Conservation (phyloP, 257 asterid species). For the Nicotiana noctiflora region DNA sequence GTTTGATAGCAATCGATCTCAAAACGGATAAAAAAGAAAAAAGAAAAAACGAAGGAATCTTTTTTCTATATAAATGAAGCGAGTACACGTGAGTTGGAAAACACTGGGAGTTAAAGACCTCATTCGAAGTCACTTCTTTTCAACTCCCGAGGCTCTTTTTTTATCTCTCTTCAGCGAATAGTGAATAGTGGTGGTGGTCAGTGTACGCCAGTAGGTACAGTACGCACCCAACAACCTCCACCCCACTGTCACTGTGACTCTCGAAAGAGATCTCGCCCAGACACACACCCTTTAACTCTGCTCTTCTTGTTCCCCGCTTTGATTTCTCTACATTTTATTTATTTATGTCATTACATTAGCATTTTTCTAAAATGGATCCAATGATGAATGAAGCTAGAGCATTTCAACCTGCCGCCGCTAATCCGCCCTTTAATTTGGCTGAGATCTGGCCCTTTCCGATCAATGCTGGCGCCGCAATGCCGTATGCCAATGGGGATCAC, state of each 20-base stretch:
- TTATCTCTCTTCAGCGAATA: background rate
- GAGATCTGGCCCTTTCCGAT: constrained; percentile 41
- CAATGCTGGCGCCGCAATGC: constrained; percentile 11
- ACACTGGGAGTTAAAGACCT: constrained; percentile 11
- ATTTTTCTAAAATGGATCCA: constrained; percentile 26
- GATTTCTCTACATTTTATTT: background rate
- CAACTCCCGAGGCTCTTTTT: constrained; percentile 25
- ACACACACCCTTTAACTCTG: background rate
- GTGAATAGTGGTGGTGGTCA: constrained; percentile 5
- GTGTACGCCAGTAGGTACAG: constrained; percentile 19
- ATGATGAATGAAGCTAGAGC: constrained; percentile 14
- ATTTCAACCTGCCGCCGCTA: constrained; percentile 8
- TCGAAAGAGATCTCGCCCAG: background rate
- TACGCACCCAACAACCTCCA: constrained; percentile 15
- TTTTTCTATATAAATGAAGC: too few species aligned
- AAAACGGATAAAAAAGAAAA: too few species aligned
- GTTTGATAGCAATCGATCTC: too few species aligned
- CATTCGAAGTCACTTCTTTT: constrained; percentile 27
- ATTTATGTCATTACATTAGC: background rate
- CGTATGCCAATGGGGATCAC: constrained; percentile 15
- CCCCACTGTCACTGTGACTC: background rate
- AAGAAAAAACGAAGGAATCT: too few species aligned
- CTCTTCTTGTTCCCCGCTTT: constrained; percentile 9
- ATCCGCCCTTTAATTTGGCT: constrained; percentile 18
- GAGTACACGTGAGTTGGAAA: constrained; percentile 13